Evolutionary conservation across 179 eudicot species (phyloP).

Genomic region (Patellifolia procumbens): DNA sequence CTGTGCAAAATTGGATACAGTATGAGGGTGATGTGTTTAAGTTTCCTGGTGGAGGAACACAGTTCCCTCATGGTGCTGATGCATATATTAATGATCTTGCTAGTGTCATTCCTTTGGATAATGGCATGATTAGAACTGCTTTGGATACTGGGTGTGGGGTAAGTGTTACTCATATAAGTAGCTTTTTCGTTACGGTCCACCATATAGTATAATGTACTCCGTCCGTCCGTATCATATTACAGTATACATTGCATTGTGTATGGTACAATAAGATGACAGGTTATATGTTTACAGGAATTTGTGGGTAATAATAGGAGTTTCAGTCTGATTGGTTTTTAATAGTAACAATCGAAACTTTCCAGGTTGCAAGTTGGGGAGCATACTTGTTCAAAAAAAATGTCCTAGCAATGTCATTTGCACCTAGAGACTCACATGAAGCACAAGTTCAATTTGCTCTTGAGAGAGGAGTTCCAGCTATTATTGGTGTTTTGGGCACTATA

Average conservation of each 20-base stretch:
- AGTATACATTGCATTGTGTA: not conserved
- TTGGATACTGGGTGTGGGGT: constrained; percentile 93
- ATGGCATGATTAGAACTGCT: constrained; percentile 76
- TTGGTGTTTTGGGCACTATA: constrained; percentile 80
- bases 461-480: constrained; percentile 87
- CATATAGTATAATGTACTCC: not conserved
- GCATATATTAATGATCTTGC: constrained; percentile 72
- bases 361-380: constrained; percentile 98
- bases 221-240: not conserved
- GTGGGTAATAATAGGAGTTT: no score
- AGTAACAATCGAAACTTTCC: not conserved
- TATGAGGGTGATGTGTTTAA: constrained; percentile 80
- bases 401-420: constrained; percentile 86
- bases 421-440: constrained; percentile 88
- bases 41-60: constrained; percentile 90
- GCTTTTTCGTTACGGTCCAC: not conserved
- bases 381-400: constrained; percentile 78
- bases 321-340: not conserved
- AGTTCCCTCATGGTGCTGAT: constrained; percentile 86
- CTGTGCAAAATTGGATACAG: constrained; percentile 84
- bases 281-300: no score
- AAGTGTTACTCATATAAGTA: constrained; percentile 24
- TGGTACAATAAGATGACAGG: not conserved
- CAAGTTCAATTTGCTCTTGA: constrained; percentile 91
- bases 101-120: constrained; percentile 66